Base-by-base conservation (phyloP, 768 basidiomycete species). In the Kockovaella imperatae region DNA sequence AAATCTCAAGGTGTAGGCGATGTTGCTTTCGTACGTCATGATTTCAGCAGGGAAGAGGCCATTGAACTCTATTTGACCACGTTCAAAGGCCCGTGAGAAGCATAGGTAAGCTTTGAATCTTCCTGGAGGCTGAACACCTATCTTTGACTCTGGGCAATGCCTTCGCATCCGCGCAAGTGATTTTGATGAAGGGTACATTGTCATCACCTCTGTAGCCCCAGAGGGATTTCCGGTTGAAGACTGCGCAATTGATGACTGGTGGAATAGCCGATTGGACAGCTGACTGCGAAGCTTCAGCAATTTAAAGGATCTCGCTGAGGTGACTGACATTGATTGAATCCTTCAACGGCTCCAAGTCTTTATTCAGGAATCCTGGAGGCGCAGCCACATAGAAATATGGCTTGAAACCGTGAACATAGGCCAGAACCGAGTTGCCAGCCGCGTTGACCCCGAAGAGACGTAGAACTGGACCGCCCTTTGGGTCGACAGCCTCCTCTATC, bases 301-400 rank as follows among this genome's bases (percentile, higher is more conserved):
- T 6, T 7, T 20, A 30, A 21, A 38, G 17, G 3, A 29, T 43
- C 31, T 7, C 24, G 18, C 11, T 28, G 40, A 13, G 17, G n/a
- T 13, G 11, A 56, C 83, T 64, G 41, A 88, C 90, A 68, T 91
- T 93, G 35, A 99, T 68, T 50, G 83, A 76, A 13, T 77, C 74
- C 35, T 72, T 74, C 60, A 99, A 83, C 0, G 82, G 70, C 2
- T 73, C 74, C 2, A 84, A 62, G 58, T 96, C 89, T 15, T 78
- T 76, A 26, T 77, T 74, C 25, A 75, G 73, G 56, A 96, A 89
- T 0, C 90, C 90, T 15, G 84, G 79, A 26, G 95, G 95, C 25
- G 83, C 79, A 3, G 87, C 77, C 34, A 97, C 73, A 60, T 89
- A 99, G 71, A 99, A 95, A 71, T 99, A 97, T 0, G 95, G 93